These are phyloP conservation scores for Dioscorea alata DNA, from an alignment of 106 monocot genomes.

Conservation along the genomic window DNA sequence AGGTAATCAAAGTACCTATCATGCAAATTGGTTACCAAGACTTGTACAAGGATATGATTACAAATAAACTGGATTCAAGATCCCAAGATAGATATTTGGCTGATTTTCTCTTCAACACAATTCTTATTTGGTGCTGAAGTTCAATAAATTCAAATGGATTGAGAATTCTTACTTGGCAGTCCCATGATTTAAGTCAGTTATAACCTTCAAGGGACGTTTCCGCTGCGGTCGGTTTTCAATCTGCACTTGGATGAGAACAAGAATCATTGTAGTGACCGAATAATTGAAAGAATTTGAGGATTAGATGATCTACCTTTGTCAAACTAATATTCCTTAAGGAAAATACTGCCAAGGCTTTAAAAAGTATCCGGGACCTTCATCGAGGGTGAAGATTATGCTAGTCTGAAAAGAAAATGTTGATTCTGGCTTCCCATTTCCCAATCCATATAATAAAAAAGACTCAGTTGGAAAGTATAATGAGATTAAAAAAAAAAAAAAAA, in stretches of 20 bases:
- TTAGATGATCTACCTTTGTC: constrained; percentile 40
- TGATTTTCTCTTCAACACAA: not conserved
- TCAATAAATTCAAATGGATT: not conserved
- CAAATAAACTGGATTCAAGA: no score
- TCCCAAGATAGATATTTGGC: not conserved
- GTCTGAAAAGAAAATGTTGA: constrained; percentile 26
- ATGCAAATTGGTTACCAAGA: constrained; percentile 4
- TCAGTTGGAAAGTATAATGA: not conserved
- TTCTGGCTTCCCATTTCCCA: not conserved
- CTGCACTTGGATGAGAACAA: constrained; percentile 18
- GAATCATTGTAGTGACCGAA: no score
- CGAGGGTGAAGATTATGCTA: constrained; percentile 78
- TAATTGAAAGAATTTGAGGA: not conserved
- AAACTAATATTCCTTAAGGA: constrained; percentile 57
- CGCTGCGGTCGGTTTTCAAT: constrained; percentile 78
- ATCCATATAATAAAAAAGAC: not conserved
- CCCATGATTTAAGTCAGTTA: constrained; percentile 58
- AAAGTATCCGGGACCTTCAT: constrained; percentile 79
- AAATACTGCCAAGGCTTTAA: constrained; percentile 78
- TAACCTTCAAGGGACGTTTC: constrained; percentile 58
- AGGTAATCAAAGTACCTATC: constrained; percentile 79
- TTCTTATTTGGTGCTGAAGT: not conserved
- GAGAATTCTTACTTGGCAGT: constrained; percentile 41
- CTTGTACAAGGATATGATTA: no score
- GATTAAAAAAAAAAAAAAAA: no score